Percentiles rank a stretch among this genome's conserved stretches.
Evolutionary conservation across 352 stramenopile species (phyloP).

Genomic region (Globisporangium splendens): DNA sequence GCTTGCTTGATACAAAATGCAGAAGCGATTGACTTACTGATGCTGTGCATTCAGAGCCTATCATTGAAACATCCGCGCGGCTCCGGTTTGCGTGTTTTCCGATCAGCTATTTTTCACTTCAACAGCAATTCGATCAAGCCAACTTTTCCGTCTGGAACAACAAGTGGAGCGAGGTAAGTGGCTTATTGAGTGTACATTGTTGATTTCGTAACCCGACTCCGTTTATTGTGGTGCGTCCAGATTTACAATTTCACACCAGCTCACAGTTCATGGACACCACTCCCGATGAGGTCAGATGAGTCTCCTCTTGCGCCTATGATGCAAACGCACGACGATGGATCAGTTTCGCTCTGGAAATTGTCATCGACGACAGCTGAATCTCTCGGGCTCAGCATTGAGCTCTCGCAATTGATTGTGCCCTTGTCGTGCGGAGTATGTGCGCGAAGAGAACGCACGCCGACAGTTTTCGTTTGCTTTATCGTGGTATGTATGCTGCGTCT

Average conservation of each 20-base stretch:
- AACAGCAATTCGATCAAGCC: constrained; percentile 59
- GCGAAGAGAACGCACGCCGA: constrained; percentile 21
- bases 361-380: constrained; percentile 37
- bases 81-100: constrained; percentile 66
- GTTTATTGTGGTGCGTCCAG: constrained; percentile 17
- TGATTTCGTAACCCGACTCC: not conserved
- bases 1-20: no score
- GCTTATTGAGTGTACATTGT: not conserved
- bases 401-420: constrained; percentile 46
- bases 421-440: constrained; percentile 35
- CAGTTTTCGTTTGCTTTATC: constrained; percentile 45
- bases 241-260: constrained; percentile 72
- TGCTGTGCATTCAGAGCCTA: constrained; percentile 35
- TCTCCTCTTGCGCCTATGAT: constrained; percentile 33
- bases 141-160: constrained; percentile 82
- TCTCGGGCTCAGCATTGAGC: constrained; percentile 35
- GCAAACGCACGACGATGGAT: constrained; percentile 22
- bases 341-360: constrained; percentile 44
- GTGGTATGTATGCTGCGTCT: constrained; percentile 11
- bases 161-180: constrained; percentile 69
- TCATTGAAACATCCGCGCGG: constrained; percentile 60
- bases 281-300: constrained; percentile 22
- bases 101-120: constrained; percentile 64
- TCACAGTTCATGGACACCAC: constrained; percentile 42
- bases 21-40: no score